These are phyloP conservation scores for Plantago major DNA, from an alignment of 257 asterid species.

Conservation along the genomic window DNA sequence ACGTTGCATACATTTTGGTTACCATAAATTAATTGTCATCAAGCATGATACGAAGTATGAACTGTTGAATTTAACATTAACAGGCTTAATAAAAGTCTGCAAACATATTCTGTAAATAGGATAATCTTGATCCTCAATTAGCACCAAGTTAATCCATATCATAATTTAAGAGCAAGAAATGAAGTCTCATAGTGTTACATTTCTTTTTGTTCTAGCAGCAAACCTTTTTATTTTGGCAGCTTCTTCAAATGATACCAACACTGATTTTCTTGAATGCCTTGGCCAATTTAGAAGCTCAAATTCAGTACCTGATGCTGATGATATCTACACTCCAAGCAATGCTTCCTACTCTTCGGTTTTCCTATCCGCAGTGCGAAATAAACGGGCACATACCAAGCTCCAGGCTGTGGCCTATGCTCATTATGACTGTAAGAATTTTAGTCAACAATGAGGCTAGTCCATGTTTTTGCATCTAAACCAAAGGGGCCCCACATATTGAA, in stretches of 20 bases:
- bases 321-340: constrained; percentile 12
- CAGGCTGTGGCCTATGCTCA: constrained; percentile 17
- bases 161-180: constrained; percentile 2
- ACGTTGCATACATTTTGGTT: too few relatives aligned
- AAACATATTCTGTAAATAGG: too few relatives aligned
- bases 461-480: too few relatives aligned
- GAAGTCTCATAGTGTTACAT: neutral
- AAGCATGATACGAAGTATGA: too few relatives aligned
- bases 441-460: too few relatives aligned
- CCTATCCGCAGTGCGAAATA: neutral
- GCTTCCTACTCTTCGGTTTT: constrained; percentile 13
- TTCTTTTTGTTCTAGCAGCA: neutral
- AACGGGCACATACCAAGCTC: neutral
- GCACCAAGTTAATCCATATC: too few relatives aligned
- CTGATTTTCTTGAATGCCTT: constrained; percentile 23
- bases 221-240: constrained; percentile 8
- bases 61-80: too few relatives aligned
- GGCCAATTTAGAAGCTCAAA: neutral
- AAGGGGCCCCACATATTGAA: too few relatives aligned
- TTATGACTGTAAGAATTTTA: too few relatives aligned
- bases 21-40: too few relatives aligned
- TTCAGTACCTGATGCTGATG: neutral
- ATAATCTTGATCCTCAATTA: too few relatives aligned
- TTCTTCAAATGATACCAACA: neutral
- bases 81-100: too few relatives aligned